Percentiles rank a stretch among this genome's conserved stretches.
Evolutionary conservation across 2,329 filamentous ascomycete genomes (phyloP).

Genomic region (Trichoderma breve): DNA sequence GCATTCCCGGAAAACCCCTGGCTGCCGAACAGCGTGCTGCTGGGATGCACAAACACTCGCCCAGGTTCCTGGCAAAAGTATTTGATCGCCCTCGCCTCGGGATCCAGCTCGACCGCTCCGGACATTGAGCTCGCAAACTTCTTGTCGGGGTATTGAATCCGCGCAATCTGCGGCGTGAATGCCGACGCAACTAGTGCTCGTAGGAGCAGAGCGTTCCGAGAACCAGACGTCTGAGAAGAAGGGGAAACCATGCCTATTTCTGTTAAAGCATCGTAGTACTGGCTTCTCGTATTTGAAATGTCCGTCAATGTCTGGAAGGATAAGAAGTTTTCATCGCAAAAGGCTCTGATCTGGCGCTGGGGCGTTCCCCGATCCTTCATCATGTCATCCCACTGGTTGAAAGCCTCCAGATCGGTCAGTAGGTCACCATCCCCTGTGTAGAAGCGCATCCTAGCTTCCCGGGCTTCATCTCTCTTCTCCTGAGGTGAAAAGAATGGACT

Average conservation of each 20-base stretch:
- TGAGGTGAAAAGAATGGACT: conserved; percentile 84
- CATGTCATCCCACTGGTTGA: conserved; percentile 75
- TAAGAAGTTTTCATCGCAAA: conserved; percentile 84
- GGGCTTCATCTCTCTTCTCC: conserved; percentile 78
- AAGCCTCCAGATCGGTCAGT: conserved; percentile 81
- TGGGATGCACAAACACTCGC: conserved; percentile 89
- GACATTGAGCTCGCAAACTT: conserved; percentile 87
- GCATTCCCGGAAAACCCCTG: conserved; percentile 74
- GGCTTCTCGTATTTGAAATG: conserved; percentile 79
- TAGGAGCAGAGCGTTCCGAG: conserved; percentile 49
- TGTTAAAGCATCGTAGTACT: conserved; percentile 81
- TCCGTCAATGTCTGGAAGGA: conserved; percentile 81
- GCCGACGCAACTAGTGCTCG: conserved; percentile 70
- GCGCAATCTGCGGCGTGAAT: conserved; percentile 81
- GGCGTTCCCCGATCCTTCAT: conserved; percentile 52
- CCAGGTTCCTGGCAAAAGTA: conserved; percentile 86
- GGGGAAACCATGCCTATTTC: conserved; percentile 74
- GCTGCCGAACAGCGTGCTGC: conserved; percentile 79
- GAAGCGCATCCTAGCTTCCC: conserved; percentile 72
- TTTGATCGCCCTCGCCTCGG: conserved; percentile 86
- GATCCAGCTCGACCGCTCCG: conserved; percentile 88
- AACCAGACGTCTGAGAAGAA: conserved; percentile 33
- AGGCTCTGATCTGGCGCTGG: conserved; percentile 65
- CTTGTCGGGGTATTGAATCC: conserved; percentile 92
- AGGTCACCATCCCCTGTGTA: conserved; percentile 79